Conservation (phyloP, 2,329 filamentous ascomycete species). For the Neonectria coccinea region DNA sequence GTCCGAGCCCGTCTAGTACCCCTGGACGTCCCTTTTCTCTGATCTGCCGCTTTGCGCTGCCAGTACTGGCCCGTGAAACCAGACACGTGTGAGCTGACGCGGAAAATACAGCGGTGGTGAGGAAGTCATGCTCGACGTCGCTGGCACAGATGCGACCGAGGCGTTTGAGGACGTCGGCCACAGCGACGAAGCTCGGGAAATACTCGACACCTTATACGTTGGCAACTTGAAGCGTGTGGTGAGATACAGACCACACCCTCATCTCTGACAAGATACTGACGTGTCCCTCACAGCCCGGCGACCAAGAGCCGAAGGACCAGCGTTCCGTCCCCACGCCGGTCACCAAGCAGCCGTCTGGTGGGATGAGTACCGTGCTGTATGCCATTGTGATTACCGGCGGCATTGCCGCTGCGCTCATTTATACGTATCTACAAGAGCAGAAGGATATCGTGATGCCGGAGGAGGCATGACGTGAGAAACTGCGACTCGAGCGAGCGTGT, state of each 20-base stretch:
- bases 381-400: not conserved
- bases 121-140: conserved; percentile 17
- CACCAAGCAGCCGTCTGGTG: not conserved
- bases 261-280: not conserved
- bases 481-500: not conserved
- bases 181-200: conserved; percentile 27
- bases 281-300: conserved; percentile 8
- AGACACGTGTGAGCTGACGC: not conserved
- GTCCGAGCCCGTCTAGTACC: not conserved
- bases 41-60: not conserved
- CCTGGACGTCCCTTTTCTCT: not conserved
- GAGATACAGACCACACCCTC: not conserved
- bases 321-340: not conserved
- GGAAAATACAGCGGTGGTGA: conserved; percentile 18
- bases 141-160: conserved; percentile 25
- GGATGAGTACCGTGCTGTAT: not conserved
- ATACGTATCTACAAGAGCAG: conserved; percentile 11
- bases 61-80: not conserved
- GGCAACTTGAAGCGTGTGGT: conserved; percentile 3
- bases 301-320: not conserved
- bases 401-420: conserved; percentile 1
- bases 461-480: not conserved
- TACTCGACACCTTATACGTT: conserved; percentile 7
- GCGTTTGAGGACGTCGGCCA: conserved; percentile 30
- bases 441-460: not conserved